Base-by-base conservation (phyloP, 2,329 filamentous ascomycete genomes). In the Trichoderma guizhouense region DNA sequence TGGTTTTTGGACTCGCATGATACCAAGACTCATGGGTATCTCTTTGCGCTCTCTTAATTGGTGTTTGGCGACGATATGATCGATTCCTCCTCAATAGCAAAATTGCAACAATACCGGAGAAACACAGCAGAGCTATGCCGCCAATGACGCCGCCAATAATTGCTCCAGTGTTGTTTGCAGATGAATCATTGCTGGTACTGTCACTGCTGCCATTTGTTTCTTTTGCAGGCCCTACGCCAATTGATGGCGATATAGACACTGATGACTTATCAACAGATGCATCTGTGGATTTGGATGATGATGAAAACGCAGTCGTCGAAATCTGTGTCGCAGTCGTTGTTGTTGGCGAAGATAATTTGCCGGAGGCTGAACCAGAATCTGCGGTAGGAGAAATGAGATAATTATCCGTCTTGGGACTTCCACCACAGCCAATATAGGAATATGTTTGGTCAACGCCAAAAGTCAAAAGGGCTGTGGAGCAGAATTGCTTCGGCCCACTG, bases 71-170 rank as follows among this genome's bases (percentile, higher is more conserved):
- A 9, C 21, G 28, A 53, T 36, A 28, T 34, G 57, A n/a, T 21
- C 32, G 43, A 43, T 73, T 73, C 3, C 70, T 69, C 12, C 74
- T 71, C n/a, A 76, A 58, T 15, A 76, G 32, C 21, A 72, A 73
- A n/a, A 76, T 47, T 26, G 72, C 67, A 9, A 68, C 73, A n/a
- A 80, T 69, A 6, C 57, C 73, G 0, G 76, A 79, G 21, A 76
- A 75, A 71, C 81, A 81, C 2, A 83, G 18, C 2, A 83, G 74
- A 3, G 77, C 80, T 2, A 82, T 69, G 1, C 80, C 79, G 7
- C 79, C 81, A 14, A 83, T 70, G 3, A 79, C 76, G 6, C 79
- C 81, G 7, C 80, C 80, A 12, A 82, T 73, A 43, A 82, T 82
- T 32, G 77, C 76, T 7, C 77, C 78, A 1, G 73, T 78, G 62